Percentiles rank a stretch among this genome's conserved stretches.
Evolutionary conservation across 139 green algal species (phyloP).

Genomic region (Micromonas commoda): DNA sequence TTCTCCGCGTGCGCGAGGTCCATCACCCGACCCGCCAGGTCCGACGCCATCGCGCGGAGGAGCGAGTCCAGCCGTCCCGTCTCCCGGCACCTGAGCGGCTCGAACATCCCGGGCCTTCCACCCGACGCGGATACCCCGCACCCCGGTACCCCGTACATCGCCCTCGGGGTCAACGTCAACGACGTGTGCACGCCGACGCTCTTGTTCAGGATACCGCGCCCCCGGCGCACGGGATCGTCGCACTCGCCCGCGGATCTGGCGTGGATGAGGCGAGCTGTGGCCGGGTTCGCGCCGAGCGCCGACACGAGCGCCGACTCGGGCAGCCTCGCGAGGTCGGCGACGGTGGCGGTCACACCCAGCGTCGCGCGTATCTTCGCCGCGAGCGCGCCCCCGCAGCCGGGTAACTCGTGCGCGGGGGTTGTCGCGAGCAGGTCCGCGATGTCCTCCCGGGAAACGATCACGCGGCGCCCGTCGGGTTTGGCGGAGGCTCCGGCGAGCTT

Average conservation of each 20-base stretch:
- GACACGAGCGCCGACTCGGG: background rate
- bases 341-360: background rate
- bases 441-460: conserved; percentile 16
- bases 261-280: background rate
- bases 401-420: background rate
- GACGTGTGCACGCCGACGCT: background rate
- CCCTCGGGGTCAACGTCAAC: background rate
- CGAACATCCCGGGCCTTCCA: background rate
- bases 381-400: background rate
- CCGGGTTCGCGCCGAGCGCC: background rate
- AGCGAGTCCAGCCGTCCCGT: background rate
- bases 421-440: background rate
- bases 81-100: background rate
- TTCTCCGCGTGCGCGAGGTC: background rate
- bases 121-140: background rate
- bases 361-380: background rate
- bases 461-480: conserved; percentile 59
- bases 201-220: background rate
- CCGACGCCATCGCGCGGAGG: background rate
- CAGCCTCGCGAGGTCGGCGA: background rate
- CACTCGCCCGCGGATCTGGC: background rate
- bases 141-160: background rate
- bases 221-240: background rate
- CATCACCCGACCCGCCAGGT: background rate
- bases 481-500: conserved; percentile 51